These are phyloP conservation scores for Podila horticola DNA, from an alignment of 192 early-diverging fungal species.

Conservation along the genomic window DNA sequence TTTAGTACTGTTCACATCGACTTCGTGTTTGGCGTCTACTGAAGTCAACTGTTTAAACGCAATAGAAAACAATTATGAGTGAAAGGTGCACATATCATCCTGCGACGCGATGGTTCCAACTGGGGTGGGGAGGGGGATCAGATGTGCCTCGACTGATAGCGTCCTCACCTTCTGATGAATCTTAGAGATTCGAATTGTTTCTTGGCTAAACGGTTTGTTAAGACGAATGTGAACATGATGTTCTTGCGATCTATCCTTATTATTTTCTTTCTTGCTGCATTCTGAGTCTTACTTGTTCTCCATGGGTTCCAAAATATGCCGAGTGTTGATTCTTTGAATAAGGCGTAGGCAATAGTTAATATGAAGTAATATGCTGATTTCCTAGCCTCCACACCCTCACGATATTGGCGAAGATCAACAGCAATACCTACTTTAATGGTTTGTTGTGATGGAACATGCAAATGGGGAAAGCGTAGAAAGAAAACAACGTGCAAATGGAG, in stretches of 20 bases:
- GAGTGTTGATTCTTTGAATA: too few relatives aligned
- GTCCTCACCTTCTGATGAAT: slow-evolving; percentile 1
- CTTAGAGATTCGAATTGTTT: slow-evolving; percentile 4
- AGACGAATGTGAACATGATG: neutral
- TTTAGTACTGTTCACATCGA: neutral
- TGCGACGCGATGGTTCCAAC: slow-evolving; percentile 1
- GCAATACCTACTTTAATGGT: too few relatives aligned
- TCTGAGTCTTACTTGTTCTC: too few relatives aligned
- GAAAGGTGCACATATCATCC: slow-evolving; percentile 1
- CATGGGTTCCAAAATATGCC: too few relatives aligned
- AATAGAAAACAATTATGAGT: slow-evolving; percentile 2
- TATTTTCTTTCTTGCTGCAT: too few relatives aligned
- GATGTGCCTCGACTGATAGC: slow-evolving; percentile 1
- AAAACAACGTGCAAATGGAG: too few relatives aligned
- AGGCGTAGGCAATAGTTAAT: too few relatives aligned
- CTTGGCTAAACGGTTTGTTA: slow-evolving; percentile 3
- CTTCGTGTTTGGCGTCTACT: neutral
- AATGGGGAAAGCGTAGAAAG: too few relatives aligned
- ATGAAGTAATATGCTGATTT: too few relatives aligned
- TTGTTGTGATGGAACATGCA: too few relatives aligned
- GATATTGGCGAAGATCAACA: too few relatives aligned
- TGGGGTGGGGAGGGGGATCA: slow-evolving; percentile 1
- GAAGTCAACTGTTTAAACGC: slow-evolving; percentile 2
- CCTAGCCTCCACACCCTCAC: too few relatives aligned
- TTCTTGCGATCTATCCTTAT: neutral